phyloP scores from a whole-genome alignment of 352 stramenopile species.

The Phytophthora kernoviae region DNA sequence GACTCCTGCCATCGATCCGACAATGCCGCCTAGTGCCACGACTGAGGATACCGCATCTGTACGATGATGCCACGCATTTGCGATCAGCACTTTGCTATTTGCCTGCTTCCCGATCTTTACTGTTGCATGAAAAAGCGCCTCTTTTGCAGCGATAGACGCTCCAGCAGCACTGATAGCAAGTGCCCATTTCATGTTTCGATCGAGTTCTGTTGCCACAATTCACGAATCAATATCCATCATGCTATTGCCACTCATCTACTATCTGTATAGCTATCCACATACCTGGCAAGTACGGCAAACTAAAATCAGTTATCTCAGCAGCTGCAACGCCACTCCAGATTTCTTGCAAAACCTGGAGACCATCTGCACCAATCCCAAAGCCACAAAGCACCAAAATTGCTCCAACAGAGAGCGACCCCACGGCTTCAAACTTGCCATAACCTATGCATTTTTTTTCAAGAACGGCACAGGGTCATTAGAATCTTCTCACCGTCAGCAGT shows the following conservation, averaged over 20 bases:
- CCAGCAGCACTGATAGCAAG: slow-evolving; percentile 86
- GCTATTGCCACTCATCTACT: background rate
- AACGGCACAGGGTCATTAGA: slow-evolving; percentile 1
- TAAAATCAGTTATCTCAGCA: slow-evolving; percentile 37
- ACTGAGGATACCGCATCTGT: slow-evolving; percentile 92
- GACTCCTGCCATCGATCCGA: slow-evolving; percentile 70
- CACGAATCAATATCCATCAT: background rate
- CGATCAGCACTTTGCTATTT: slow-evolving; percentile 96
- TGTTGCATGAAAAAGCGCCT: slow-evolving; percentile 94
- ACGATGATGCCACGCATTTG: slow-evolving; percentile 97
- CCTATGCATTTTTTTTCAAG: slow-evolving; percentile 25
- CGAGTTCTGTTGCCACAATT: slow-evolving; percentile 38
- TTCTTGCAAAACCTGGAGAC: slow-evolving; percentile 76
- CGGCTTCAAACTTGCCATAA: slow-evolving; percentile 91
- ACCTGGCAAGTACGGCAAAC: slow-evolving; percentile 57
- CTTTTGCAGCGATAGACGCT: slow-evolving; percentile 93
- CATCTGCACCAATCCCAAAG: slow-evolving; percentile 70
- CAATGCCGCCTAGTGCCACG: slow-evolving; percentile 79
- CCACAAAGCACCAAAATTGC: slow-evolving; percentile 83
- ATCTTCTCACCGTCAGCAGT: background rate
- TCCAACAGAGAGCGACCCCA: slow-evolving; percentile 87
- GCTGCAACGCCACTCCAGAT: slow-evolving; percentile 48
- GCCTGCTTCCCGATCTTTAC: slow-evolving; percentile 90
- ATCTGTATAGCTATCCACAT: background rate
- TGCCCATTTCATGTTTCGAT: slow-evolving; percentile 57